Conservation (phyloP, 768 basidiomycete species). For the Panaeolus papilionaceus region DNA sequence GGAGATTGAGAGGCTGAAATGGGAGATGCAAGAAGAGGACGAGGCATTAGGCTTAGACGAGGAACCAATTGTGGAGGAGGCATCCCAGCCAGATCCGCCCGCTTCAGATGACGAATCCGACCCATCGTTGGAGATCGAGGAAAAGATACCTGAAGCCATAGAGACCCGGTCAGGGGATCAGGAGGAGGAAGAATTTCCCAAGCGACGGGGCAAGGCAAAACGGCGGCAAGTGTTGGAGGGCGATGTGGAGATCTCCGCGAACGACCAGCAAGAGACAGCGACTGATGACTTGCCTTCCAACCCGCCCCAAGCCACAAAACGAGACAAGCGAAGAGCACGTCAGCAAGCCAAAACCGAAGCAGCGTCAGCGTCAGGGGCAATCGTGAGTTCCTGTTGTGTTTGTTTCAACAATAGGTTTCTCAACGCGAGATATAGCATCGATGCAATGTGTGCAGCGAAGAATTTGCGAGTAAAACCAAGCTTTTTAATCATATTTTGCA, state of each 20-base stretch:
- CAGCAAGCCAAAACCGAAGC: conserved; percentile 73
- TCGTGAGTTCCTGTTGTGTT: conserved; percentile 23
- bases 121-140: neutral
- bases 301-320: conserved; percentile 58
- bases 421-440: conserved; percentile 35
- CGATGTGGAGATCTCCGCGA: conserved; percentile 27
- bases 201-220: neutral
- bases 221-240: conserved; percentile 22
- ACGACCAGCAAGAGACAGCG: conserved; percentile 18
- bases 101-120: conserved; percentile 8
- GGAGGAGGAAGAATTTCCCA: neutral
- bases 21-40: conserved; percentile 80
- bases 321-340: conserved; percentile 78
- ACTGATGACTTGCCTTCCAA: conserved; percentile 17
- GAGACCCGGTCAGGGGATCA: neutral
- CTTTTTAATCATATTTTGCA: conserved; percentile 77
- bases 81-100: neutral
- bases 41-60: conserved; percentile 63
- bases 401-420: conserved; percentile 12
- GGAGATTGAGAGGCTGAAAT: conserved; percentile 79
- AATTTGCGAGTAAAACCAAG: conserved; percentile 73
- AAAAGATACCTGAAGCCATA: neutral
- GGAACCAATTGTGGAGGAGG: conserved; percentile 30
- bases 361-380: conserved; percentile 35
- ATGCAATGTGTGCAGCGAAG: conserved; percentile 74